Evolutionary conservation across 768 basidiomycete species (phyloP).

Genomic region (Hemileccinum rubropunctum): DNA sequence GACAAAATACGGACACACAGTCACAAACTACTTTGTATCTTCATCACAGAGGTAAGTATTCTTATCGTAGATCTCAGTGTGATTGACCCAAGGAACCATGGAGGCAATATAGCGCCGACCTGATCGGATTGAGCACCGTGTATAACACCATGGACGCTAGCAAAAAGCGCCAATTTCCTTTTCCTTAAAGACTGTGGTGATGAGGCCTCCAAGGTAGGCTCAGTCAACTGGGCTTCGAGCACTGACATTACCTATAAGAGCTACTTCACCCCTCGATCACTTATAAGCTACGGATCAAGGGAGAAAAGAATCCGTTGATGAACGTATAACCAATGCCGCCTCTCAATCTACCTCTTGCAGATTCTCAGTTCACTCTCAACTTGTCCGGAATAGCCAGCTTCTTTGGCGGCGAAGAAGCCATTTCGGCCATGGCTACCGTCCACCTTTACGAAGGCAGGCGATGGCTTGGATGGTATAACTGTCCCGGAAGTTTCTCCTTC

Average conservation of each 20-base stretch:
- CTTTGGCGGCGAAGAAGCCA: constrained; percentile 35
- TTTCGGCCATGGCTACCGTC: constrained; percentile 34
- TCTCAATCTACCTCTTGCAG: constrained; percentile 10
- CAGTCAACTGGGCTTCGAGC: background rate
- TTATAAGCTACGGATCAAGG: background rate
- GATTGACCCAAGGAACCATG: no score
- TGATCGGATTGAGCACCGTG: no score
- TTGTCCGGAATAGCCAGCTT: constrained; percentile 33
- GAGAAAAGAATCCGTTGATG: background rate
- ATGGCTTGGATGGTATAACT: constrained; percentile 39
- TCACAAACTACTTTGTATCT: no score
- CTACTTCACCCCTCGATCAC: background rate
- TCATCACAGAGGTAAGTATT: no score
- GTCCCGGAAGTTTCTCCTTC: constrained; percentile 31
- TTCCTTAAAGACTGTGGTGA: background rate
- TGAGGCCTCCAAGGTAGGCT: background rate
- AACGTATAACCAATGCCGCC: constrained; percentile 17
- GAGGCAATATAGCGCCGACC: no score
- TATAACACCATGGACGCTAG: no score
- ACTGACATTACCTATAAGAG: constrained; percentile 3
- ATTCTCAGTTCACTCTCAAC: constrained; percentile 21
- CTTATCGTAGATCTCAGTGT: no score
- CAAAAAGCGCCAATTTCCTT: no score
- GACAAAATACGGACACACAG: constrained; percentile 23
- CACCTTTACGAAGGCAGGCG: constrained; percentile 32